Base-by-base conservation (phyloP, 2,329 filamentous ascomycete genomes). In the Dendrostoma leiphaemia region DNA sequence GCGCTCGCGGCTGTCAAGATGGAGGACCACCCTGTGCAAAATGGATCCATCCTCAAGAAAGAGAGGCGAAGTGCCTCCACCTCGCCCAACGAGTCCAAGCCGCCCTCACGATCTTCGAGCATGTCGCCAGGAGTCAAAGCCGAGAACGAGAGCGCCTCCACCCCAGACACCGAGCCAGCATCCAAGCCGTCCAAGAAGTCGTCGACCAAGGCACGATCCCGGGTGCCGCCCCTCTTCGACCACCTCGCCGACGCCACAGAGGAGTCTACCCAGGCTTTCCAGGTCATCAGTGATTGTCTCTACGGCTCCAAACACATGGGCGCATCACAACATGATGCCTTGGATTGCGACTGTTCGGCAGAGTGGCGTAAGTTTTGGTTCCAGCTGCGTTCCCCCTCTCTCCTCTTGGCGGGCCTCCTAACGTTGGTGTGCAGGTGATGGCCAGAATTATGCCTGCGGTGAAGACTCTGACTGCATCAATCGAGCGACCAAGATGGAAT, bases 381-480 rank as follows among this genome's bases (percentile, higher is more conserved):
- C 51, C 34, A 48, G 60, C 61, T 53, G 54, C 49, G 60, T 53
- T 54, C 45, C 52, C 49, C 19, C 24, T 34, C 13, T n/a, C 24
- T 28, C 52, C 44, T 56, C 61, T 64, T 54, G 62, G 48, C 56
- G 29, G 58, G 19, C 50, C 28, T 56, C 45, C 19, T 38, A 17
- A 45, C 48, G 12, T 60, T 63, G 48, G 29, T 41, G 21, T 61
- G 19, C 65, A 88, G 84, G 73, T 32, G 74, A 84, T 68, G 80
- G 81, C 59, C 70, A 74, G 60, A 99, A 99, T 70, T 73, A 87
- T 72, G 92, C 94, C 47, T 99, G 94, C 70, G 93, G 90, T 61
- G 92, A 97, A 65, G 91, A 97, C 71, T 96, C 92, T 15, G 93
- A 97, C 71, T 99, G 94, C 73, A 99, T 99, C 78, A 99, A 99